Evolutionary conservation across 257 asterid species (phyloP).

Genomic region (Petunia axillaris): DNA sequence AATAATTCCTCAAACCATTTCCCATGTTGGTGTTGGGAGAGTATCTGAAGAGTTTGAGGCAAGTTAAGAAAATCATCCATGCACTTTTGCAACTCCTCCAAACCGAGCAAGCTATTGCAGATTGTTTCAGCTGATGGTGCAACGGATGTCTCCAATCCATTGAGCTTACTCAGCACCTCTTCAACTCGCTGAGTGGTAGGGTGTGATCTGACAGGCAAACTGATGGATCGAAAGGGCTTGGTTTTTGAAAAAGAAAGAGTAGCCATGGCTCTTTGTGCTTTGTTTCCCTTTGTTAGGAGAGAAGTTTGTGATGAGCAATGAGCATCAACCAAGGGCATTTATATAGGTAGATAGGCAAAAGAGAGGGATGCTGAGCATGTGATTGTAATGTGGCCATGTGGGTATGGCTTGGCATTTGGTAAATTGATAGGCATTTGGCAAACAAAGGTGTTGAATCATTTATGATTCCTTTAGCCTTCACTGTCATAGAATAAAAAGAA

Average conservation of each 20-base stretch:
- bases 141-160: not conserved
- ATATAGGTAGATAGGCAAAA: not conserved
- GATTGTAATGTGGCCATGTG: conserved; percentile 20
- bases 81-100: conserved; percentile 30
- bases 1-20: conserved; percentile 34
- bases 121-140: conserved; percentile 16
- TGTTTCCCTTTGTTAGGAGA: not conserved
- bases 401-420: not conserved
- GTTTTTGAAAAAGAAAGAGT: conserved; percentile 28
- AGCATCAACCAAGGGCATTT: not conserved
- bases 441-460: not conserved
- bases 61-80: conserved; percentile 36
- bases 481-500: not conserved
- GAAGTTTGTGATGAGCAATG: conserved; percentile 7
- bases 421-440: not conserved
- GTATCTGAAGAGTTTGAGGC: conserved; percentile 29
- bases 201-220: conserved; percentile 31
- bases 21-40: conserved; percentile 2
- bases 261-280: not conserved
- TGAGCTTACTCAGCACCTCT: conserved; percentile 1
- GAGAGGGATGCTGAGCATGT: conserved; percentile 19
- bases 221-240: conserved; percentile 23
- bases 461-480: not conserved
- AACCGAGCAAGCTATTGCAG: conserved; percentile 26
- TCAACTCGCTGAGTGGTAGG: conserved; percentile 24